phyloP scores from a whole-genome alignment of 345 rosid genomes.

The Melastoma malabathricum region DNA sequence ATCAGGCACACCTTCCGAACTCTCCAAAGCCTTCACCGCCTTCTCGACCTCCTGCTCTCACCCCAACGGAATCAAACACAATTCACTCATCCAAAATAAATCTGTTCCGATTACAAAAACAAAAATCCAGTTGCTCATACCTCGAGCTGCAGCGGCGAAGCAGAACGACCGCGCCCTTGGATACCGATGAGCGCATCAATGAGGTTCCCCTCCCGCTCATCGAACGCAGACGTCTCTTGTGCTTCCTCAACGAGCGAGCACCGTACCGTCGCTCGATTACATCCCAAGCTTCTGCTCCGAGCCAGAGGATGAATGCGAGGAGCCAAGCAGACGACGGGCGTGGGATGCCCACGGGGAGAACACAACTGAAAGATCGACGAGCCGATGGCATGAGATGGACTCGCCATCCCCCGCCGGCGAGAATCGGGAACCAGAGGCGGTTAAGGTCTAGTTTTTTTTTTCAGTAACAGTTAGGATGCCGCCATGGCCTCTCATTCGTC shows the following conservation, averaged over 20 bases:
- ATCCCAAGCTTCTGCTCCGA: no score
- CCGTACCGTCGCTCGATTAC: not conserved
- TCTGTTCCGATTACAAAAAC: not conserved
- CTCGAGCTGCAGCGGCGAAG: constrained; percentile 60
- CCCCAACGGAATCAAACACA: constrained; percentile 9
- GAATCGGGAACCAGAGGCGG: no score
- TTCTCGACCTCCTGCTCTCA: constrained; percentile 70
- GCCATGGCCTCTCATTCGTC: no score
- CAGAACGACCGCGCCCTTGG: constrained; percentile 90
- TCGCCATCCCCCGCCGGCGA: no score
- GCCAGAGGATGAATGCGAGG: not conserved
- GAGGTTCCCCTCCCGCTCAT: constrained; percentile 52
- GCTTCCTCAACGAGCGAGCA: constrained; percentile 19
- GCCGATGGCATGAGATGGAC: no score
- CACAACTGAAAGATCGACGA: no score
- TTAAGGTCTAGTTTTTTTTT: no score
- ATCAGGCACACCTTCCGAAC: constrained; percentile 44
- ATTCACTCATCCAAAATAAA: not conserved
- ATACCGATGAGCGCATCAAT: constrained; percentile 79
- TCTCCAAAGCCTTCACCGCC: constrained; percentile 67
- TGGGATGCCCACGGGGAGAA: no score
- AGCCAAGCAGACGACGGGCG: no score
- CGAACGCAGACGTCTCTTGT: constrained; percentile 23
- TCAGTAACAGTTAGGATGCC: no score
- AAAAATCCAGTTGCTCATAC: constrained; percentile 13